These are phyloP conservation scores for Calamus simplicifolius DNA, from an alignment of 176 grass and related monocot genomes.

Conservation along the genomic window DNA sequence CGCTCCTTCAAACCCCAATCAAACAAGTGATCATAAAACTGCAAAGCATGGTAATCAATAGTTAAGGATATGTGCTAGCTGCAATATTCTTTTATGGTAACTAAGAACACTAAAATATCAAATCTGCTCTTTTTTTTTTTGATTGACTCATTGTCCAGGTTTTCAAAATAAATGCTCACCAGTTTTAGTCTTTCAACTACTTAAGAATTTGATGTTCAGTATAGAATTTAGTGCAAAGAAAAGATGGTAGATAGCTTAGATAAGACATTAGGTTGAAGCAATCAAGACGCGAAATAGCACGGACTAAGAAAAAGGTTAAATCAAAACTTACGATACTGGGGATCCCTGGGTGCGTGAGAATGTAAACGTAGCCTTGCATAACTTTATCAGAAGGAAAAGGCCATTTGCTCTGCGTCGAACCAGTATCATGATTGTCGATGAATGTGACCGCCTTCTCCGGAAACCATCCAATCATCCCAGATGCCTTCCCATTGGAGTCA, in stretches of 20 bases:
- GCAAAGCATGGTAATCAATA: not conserved
- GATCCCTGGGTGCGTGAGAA: conserved; percentile 69
- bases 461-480: conserved; percentile 66
- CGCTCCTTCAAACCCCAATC: conserved; percentile 66
- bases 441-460: conserved; percentile 81
- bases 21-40: conserved; percentile 85
- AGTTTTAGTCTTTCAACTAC: not conserved
- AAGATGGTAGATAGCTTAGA: too few relatives aligned
- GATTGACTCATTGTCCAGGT: not conserved
- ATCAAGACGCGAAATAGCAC: too few relatives aligned
- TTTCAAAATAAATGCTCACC: not conserved
- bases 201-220: not conserved
- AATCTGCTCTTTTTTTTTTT: too few relatives aligned
- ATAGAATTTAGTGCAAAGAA: not conserved
- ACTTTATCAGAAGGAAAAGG: conserved; percentile 69
- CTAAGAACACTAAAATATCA: too few relatives aligned
- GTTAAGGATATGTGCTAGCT: too few relatives aligned
- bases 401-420: conserved; percentile 50
- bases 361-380: conserved; percentile 80
- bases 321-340: conserved; percentile 55
- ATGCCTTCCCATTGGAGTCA: conserved; percentile 53
- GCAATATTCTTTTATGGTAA: too few relatives aligned
- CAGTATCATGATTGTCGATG: conserved; percentile 88
- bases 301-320: too few relatives aligned
- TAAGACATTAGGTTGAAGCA: too few relatives aligned